Conservation (phyloP, 305 asterid species). For the Fraxinus greggii region DNA sequence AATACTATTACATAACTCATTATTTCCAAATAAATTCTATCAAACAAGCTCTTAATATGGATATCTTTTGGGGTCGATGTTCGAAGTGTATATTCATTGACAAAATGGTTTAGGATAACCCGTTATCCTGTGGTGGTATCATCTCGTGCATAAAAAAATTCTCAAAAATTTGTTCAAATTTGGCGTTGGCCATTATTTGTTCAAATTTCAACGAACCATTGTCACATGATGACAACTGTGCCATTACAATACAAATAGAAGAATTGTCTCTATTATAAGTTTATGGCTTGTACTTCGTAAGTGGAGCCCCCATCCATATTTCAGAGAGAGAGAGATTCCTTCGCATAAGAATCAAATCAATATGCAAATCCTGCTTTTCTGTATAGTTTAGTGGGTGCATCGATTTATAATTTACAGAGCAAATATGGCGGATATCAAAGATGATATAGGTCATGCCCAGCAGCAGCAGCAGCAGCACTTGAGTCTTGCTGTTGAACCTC, state of each 20-base stretch:
- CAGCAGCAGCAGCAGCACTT: constrained; percentile 24
- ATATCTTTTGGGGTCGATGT: background rate
- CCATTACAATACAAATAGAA: background rate
- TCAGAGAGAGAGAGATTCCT: background rate
- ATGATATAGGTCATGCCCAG: constrained; percentile 26
- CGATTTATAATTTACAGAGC: background rate
- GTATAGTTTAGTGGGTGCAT: background rate
- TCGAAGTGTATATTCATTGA: background rate
- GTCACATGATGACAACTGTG: background rate
- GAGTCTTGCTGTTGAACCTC: constrained; percentile 32
- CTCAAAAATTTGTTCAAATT: background rate
- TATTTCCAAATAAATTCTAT: too few species aligned
- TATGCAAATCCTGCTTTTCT: background rate
- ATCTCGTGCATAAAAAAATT: background rate
- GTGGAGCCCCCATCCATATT: background rate
- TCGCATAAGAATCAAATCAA: background rate
- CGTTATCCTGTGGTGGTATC: background rate
- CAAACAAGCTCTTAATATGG: background rate
- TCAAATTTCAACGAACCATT: background rate
- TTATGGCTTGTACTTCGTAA: background rate
- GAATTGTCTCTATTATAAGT: background rate
- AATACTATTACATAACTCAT: too few species aligned
- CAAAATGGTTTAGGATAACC: background rate
- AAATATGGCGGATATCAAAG: constrained; percentile 43
- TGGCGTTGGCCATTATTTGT: background rate